Evolutionary conservation across 2,329 filamentous ascomycete genomes (phyloP).

Genomic region (Fusarium globosum): DNA sequence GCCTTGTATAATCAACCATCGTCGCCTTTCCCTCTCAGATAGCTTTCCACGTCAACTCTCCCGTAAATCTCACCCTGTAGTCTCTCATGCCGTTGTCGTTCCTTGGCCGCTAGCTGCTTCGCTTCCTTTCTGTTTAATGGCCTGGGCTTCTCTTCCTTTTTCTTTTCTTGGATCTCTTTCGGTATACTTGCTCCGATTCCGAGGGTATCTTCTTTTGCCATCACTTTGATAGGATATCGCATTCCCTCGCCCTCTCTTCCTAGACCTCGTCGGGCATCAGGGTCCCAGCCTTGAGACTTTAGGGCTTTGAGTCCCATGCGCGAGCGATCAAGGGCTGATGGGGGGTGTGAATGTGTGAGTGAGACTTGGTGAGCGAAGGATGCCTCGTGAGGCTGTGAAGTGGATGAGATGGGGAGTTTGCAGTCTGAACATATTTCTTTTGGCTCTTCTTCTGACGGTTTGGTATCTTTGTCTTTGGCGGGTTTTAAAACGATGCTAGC

Average conservation of each 20-base stretch:
- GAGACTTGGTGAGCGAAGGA: conserved; percentile 78
- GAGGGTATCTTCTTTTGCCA: conserved; percentile 77
- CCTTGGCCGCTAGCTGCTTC: conserved; percentile 69
- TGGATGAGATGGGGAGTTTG: conserved; percentile 49
- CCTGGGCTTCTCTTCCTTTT: conserved; percentile 57
- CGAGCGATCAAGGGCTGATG: conserved; percentile 75
- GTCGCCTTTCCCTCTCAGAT: conserved; percentile 64
- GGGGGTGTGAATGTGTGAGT: conserved; percentile 75
- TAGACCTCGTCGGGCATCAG: conserved; percentile 76
- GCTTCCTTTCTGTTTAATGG: conserved; percentile 77
- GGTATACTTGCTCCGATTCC: conserved; percentile 72
- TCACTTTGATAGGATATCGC: conserved; percentile 78
- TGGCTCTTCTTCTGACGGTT: conserved; percentile 30
- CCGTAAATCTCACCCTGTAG: conserved; percentile 79
- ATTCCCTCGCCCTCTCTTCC: conserved; percentile 79
- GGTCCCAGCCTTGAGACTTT: conserved; percentile 77
- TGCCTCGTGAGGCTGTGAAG: conserved; percentile 62
- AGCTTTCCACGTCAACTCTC: conserved; percentile 79
- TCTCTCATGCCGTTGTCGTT: conserved; percentile 70
- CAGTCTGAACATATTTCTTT: conserved; percentile 51
- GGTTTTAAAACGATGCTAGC: conserved; percentile 71
- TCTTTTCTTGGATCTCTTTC: conserved; percentile 53
- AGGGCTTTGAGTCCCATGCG: conserved; percentile 77
- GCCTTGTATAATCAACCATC: conserved; percentile 28
- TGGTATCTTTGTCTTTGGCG: conserved; percentile 9